Conservation (phyloP, 2,329 filamentous ascomycete species). For the Nemania serpens region DNA sequence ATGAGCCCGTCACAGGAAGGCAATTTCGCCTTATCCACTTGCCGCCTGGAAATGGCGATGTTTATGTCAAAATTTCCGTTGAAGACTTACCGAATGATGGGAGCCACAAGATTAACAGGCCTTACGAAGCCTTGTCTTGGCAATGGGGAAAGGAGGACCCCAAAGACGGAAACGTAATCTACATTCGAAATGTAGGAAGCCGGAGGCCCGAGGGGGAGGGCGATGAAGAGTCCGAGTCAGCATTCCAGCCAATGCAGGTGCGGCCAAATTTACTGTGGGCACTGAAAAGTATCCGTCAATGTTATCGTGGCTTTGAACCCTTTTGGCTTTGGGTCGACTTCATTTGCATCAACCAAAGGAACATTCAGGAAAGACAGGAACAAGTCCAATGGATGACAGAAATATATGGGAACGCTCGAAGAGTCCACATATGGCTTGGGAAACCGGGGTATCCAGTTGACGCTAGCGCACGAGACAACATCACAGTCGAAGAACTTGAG, state of each 20-base stretch:
- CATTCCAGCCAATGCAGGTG: not conserved
- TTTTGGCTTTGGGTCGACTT: conserved; percentile 10
- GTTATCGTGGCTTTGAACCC: conserved; percentile 14
- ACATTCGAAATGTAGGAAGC: not conserved
- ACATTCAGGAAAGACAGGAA: conserved; percentile 4
- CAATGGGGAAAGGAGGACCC: not conserved
- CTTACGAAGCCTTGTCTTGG: not conserved
- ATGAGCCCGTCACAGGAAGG: not conserved
- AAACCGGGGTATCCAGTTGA: not conserved
- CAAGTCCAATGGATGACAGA: conserved; percentile 12
- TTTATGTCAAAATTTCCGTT: not conserved
- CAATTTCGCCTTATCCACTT: not conserved
- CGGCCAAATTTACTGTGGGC: conserved; percentile 5
- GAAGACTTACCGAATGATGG: not conserved
- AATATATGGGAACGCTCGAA: conserved; percentile 7
- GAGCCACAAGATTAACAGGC: not conserved
- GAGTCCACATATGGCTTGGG: conserved; percentile 12
- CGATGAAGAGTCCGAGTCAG: too few species aligned
- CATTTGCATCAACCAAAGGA: conserved; percentile 9
- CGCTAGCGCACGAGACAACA: not conserved
- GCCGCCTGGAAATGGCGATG: not conserved
- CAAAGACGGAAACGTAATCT: not conserved
- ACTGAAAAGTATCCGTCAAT: not conserved
- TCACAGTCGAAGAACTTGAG: conserved; percentile 6
- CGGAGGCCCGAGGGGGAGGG: too few species aligned